Evolutionary conservation across 768 basidiomycete species (phyloP), one percentile per base, ranked within the genome.

Genomic region (Boletus barrowsii): DNA sequence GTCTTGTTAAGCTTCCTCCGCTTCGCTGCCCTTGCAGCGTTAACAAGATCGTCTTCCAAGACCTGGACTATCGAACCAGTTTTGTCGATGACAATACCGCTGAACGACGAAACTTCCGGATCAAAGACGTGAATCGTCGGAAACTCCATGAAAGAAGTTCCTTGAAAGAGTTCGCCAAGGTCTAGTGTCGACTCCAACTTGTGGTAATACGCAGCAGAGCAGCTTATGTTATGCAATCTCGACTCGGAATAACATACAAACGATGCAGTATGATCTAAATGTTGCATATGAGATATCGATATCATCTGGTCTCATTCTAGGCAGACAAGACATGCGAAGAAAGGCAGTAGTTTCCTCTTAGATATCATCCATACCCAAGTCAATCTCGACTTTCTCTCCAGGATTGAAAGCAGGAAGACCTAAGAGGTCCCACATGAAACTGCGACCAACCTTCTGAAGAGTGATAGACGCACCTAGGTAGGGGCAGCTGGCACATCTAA

Each of bases 361-460:
- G 57, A 94, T 82, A 70, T 97, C 93, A 69, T 95, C 93, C 86
- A 90, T 90, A 47, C 80, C 83, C 56, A 94, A 80, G 66, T 88
- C 83, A 56, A 95, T 90, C 77, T 93, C 87, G 26, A 99, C 93
- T 76, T 98, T 96, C 76, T 98, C 93, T 52, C 97, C 97, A 3
- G 97, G 96, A 71, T 96, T 90, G 78, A 99, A 98, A 13, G 96
- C 93, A 43, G 97, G 97, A 29, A 98, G 81, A 62, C 97, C 96
- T 98, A 62, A n/a, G 41, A 30, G 13, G n/a, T 39, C 30, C 36
- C 56, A 44, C 32, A 26, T 59, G 49, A 60, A 53, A 51, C 40
- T 18, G 45, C 56, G 22, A 57, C 56, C 37, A 56, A 29, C 55
- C 26, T 15, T 15, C 20, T 50, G 53, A 48, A 40, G 35, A 30